A percentile compares a stretch with the other conserved stretches of the same genome.
Evolutionary conservation across 116 monocot genomes (phyloP).

Genomic region (Papilionanthe hybrid): DNA sequence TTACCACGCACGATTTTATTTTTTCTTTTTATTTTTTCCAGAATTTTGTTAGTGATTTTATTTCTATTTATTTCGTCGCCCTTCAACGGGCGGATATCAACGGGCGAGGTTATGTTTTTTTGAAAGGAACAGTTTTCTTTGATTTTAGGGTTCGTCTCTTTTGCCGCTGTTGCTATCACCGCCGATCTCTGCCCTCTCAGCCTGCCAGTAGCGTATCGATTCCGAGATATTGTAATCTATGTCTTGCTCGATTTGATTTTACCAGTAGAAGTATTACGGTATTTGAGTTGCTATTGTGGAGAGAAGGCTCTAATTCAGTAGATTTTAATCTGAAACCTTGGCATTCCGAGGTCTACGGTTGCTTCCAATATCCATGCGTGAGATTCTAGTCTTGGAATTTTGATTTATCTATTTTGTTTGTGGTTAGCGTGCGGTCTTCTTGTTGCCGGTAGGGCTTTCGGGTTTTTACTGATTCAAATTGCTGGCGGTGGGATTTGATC

Average conservation of each 20-base stretch:
- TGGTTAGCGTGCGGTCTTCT: neutral
- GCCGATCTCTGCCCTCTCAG: neutral
- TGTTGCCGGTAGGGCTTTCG: conserved; percentile 8
- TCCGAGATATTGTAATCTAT: neutral
- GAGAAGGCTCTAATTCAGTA: conserved; percentile 10
- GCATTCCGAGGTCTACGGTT: neutral
- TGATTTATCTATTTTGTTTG: conserved; percentile 3
- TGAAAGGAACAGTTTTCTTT: conserved; percentile 11
- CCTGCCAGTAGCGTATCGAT: conserved; percentile 1
- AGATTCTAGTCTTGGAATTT: neutral
- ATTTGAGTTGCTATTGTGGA: neutral
- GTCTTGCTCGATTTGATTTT: neutral
- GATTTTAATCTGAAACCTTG: neutral
- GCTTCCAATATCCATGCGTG: neutral
- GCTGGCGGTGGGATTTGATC: neutral
- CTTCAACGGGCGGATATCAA: conserved; percentile 22
- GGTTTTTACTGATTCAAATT: neutral
- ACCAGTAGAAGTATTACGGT: neutral
- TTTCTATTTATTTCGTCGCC: conserved; percentile 4
- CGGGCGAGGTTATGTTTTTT: conserved; percentile 40
- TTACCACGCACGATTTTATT: neutral
- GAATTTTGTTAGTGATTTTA: neutral
- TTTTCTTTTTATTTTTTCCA: too few relatives aligned
- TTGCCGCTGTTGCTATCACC: neutral
- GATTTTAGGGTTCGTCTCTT: conserved; percentile 27